Base-by-base conservation (phyloP, 1,284 basidiomycete species). In the Mrakiaceae sp. region DNA sequence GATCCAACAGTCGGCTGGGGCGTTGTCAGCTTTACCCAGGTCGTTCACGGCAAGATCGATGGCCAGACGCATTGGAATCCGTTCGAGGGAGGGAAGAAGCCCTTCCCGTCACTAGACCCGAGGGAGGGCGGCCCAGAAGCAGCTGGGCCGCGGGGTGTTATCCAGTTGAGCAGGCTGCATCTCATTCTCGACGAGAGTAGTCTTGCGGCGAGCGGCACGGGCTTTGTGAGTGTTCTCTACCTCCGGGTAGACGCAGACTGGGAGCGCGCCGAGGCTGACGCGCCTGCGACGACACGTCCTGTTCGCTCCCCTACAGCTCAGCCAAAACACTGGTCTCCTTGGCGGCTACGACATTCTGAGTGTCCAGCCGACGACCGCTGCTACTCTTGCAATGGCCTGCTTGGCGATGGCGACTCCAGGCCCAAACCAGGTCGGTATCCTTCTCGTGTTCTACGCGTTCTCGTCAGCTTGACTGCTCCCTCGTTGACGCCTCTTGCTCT, bases 131-230 rank as follows among this genome's bases (percentile, higher is more conserved):
- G 39, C 2, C 12, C 16, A n/a, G 40, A 14, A 42, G 43, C 39
- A 27, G 52, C 39, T n/a, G 48, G 5, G 50, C 14, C 6, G 42
- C 44, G 9, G 53, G 46, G 14, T 16, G 27, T 66, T 7, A 58
- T 66, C 39, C 65, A 66, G 61, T 44, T 66, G 16, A 60, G 57
- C n/a, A 52, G 65, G 46, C 43, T 66, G 2, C 65, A 66, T 14
- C 50, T 66, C 59, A 57, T 66, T 9, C 47, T 66, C 6, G 65
- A 66, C 40, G 62, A 66, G 16, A 62, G 44, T 12, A 66, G 65
- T 44, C 3, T 62, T 27, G 48, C 50, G 5, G 49, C 56, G 0
- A 40, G 46, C 4, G 65, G 65, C 0, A 47, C 61, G 2, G 65
- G 65, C 42, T 66, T 66, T 8, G 65, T 66, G 49, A 48, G 65